Conservation (phyloP, 2,329 filamentous ascomycete genomes). For the Clarireedia sp. region DNA sequence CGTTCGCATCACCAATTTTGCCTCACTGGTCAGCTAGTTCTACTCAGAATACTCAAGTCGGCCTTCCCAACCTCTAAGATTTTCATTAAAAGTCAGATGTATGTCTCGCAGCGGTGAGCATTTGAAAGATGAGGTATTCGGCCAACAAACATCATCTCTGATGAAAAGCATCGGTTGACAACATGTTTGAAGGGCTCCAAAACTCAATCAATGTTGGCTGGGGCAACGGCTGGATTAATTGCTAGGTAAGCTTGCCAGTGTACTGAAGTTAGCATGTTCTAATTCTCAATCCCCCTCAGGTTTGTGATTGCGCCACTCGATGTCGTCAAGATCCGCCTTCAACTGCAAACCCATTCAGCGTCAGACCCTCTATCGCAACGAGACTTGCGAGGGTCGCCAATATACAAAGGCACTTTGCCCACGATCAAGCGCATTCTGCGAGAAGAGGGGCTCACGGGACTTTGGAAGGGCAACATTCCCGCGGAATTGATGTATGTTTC, state of each 20-base stretch:
- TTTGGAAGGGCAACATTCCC: constrained; percentile 98
- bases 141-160: background rate
- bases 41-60: background rate
- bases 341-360: constrained; percentile 76
- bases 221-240: constrained; percentile 71
- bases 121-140: constrained; percentile 32
- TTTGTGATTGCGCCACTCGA: constrained; percentile 94
- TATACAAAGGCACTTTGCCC: constrained; percentile 68
- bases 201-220: constrained; percentile 57
- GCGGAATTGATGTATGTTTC: constrained; percentile 90
- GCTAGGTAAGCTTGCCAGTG: constrained; percentile 52
- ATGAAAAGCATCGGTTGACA: background rate
- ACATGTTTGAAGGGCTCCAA: constrained; percentile 48
- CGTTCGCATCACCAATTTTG: no score
- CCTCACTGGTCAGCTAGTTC: no score
- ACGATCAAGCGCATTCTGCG: constrained; percentile 70
- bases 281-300: constrained; percentile 35
- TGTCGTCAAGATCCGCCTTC: constrained; percentile 95
- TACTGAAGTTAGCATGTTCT: background rate
- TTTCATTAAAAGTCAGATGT: constrained; percentile 10
- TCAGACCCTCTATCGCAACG: constrained; percentile 60
- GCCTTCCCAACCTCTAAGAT: background rate
- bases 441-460: constrained; percentile 73
- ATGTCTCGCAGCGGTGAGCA: constrained; percentile 15
- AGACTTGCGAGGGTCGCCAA: constrained; percentile 37